Conservation (phyloP, 108 stramenopile species). For the Phaeodactylum tricornutum region DNA sequence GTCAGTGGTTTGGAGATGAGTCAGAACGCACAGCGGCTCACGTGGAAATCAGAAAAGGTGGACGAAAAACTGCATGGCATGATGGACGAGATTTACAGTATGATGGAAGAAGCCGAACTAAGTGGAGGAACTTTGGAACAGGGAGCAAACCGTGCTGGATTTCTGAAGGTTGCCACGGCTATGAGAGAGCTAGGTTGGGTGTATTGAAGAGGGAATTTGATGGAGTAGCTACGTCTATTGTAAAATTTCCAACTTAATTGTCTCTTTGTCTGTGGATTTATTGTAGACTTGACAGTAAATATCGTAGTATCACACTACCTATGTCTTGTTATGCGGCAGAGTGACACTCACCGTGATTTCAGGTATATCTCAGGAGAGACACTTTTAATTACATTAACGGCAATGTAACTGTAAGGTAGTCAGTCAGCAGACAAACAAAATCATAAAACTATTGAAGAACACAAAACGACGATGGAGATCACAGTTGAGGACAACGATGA, state of each 20-base stretch:
- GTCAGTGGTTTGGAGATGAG: slow-evolving; percentile 76
- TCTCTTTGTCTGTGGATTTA: background rate
- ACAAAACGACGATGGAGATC: no score
- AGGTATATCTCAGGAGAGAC: no score
- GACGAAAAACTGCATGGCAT: slow-evolving; percentile 61
- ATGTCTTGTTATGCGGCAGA: no score
- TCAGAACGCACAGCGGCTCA: slow-evolving; percentile 66
- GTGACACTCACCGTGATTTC: no score
- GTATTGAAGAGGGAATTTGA: slow-evolving; percentile 17
- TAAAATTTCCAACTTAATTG: background rate
- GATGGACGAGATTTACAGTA: slow-evolving; percentile 67
- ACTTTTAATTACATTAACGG: no score
- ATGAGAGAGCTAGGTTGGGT: slow-evolving; percentile 74
- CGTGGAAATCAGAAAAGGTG: slow-evolving; percentile 63
- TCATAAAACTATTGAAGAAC: no score
- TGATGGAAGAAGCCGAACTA: slow-evolving; percentile 40
- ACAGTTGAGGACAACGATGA: no score
- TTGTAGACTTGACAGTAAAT: background rate
- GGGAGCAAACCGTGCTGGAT: slow-evolving; percentile 82
- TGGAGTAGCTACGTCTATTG: no score
- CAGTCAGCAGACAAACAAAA: no score
- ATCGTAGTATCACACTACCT: no score
- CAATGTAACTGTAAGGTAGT: no score
- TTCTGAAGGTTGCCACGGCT: slow-evolving; percentile 66
- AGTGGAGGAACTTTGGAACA: slow-evolving; percentile 39